Evolutionary conservation across 345 rosid genomes (phyloP), one percentile per base, ranked within the genome.

Genomic region (Aquilaria yunnanensis): DNA sequence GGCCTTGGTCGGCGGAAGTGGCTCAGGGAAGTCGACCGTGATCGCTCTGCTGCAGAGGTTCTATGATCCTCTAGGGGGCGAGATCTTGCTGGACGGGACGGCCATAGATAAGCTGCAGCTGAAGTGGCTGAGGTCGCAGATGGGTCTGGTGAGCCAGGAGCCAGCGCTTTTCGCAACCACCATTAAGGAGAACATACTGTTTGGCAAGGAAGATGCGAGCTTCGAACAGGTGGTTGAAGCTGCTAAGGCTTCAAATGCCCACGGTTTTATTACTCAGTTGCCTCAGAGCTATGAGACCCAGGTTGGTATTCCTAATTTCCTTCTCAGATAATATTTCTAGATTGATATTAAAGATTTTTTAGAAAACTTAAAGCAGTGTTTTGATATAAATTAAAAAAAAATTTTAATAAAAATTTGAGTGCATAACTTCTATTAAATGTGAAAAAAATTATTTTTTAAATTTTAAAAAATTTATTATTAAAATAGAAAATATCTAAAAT

Each of bases 1-100:
- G 62, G 98, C 98, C 16, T 71, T 92, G 60, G 96, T 92, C 29
- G 98, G 98, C 7, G 76, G 88, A 37, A 92, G 98, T 54, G 98
- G 98, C 32, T 92, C 97, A 0, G 97, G 97, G 2, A 91, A 91
- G 77, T 91, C 97, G 12, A 91, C 96, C 0, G 91, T 79, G 46
- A 81, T 92, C 67, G 86, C 98, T 23, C 84, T 86, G 31, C 62
- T 92, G 62, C 94, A 92, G 45, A 85, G 98, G 78, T 92, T 88
- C 75, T 92, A 92, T 41, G 87, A 83, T 62, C 96, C 98, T 29
- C 65, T 79, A 3, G 59, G 67, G 0, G 98, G 98, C 60, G 83
- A 83, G 68, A 80, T 92, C 51, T 77, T 80, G 12, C 68, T 92
- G 29, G 98, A 92, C 60, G 92, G 88, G 14, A 64, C 77, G 11